Evolutionary conservation across 2,329 filamentous ascomycete species (phyloP), one percentile per base, ranked within the genome.

Genomic region (Ophiosphaerella herpotricha): DNA sequence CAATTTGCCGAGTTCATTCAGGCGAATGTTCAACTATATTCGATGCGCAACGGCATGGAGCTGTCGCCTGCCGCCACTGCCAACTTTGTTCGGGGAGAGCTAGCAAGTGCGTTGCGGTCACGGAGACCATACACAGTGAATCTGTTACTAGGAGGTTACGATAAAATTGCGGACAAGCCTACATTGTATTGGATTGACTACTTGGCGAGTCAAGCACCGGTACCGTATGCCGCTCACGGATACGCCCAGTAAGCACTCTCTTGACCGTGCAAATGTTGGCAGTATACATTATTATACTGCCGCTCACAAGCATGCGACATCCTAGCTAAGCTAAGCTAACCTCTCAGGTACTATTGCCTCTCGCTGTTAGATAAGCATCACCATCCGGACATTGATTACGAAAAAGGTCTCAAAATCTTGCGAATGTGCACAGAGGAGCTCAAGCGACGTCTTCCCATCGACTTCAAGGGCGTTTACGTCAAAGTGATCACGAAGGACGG

Each of bases 1-100:
- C 93, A 99, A 87, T 99, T 99, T 75, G 90, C 95, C 74, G 94
- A 99, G 80, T 99, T 93, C 80, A 95, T 99, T 75, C 92, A 97
- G 84, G 92, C 93, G 74, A 99, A 99, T 77, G 87, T 94, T 58
- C 91, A 96, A 78, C 88, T 99, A 72, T 99, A 99, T 80, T 91
- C 90, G 63, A 99, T 97, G 92, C 91, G 95, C 72, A 97, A 97
- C 75, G 89, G 91, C 76, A 89, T 89, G 71, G 91, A 97, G 69
- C 85, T 99, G 54, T 91, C 90, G 38, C 93, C 94, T 8, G 87
- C 88, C 32, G 94, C 91, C 34, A 87, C 97, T 48, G 90, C 92
- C 55, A 87, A 90, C 79, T 99, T 97, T 74, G 91, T 99, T 64
- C 90, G 94, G 61, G 88, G 89, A 72, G 92, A 99, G 78, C 86